Evolutionary conservation across 2,329 filamentous ascomycete genomes (phyloP).

Genomic region (Ascomycota sp.): DNA sequence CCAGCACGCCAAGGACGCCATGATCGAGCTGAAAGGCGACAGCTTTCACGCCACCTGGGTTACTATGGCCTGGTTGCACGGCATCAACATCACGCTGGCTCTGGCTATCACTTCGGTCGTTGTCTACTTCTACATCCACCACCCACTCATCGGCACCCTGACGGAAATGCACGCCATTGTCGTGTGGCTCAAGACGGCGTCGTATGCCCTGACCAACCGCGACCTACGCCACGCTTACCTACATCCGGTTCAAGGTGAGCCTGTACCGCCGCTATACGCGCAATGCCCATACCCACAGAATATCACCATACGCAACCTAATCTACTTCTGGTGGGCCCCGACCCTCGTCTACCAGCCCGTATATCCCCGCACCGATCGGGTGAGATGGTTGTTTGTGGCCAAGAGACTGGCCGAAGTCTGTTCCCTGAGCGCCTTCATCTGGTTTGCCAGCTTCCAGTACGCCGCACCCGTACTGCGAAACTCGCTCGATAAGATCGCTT

Average conservation of each 20-base stretch:
- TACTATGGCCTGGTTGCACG: slow-evolving; percentile 60
- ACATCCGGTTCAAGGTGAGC: slow-evolving; percentile 47
- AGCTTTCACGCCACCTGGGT: slow-evolving; percentile 62
- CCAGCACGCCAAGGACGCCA: slow-evolving; percentile 30
- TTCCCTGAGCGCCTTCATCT: slow-evolving; percentile 71
- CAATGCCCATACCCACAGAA: slow-evolving; percentile 77
- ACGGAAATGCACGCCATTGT: slow-evolving; percentile 84
- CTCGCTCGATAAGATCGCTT: slow-evolving; percentile 70
- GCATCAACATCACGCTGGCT: slow-evolving; percentile 64
- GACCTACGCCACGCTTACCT: slow-evolving; percentile 83
- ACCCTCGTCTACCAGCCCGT: slow-evolving; percentile 94
- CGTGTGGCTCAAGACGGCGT: slow-evolving; percentile 89
- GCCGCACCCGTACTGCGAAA: slow-evolving; percentile 78
- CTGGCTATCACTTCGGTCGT: slow-evolving; percentile 63
- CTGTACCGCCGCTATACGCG: slow-evolving; percentile 64
- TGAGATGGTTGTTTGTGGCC: slow-evolving; percentile 72
- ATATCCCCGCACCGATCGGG: slow-evolving; percentile 64
- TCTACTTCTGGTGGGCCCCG: slow-evolving; percentile 96
- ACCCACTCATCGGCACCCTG: slow-evolving; percentile 80
- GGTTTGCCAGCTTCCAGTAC: slow-evolving; percentile 88
- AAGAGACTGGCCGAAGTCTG: slow-evolving; percentile 66
- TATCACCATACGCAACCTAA: slow-evolving; percentile 70
- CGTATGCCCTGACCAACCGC: slow-evolving; percentile 90
- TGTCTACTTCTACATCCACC: slow-evolving; percentile 81
- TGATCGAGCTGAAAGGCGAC: slow-evolving; percentile 27